These are phyloP conservation scores for Capronia epimyces DNA, from an alignment of 2,329 filamentous ascomycete species.

Conservation along the genomic window DNA sequence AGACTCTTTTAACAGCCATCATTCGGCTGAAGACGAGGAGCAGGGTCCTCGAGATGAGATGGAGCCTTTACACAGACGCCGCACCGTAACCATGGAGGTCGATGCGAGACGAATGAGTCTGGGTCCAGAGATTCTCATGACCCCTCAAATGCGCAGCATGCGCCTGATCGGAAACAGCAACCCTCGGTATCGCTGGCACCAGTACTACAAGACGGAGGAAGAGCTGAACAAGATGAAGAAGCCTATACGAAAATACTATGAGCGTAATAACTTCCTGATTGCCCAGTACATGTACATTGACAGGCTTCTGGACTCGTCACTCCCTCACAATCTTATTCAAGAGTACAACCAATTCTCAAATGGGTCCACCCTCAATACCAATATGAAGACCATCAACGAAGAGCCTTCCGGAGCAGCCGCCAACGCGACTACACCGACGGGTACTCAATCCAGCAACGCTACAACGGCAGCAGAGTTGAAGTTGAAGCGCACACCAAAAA, in stretches of 20 bases:
- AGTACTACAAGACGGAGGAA: conserved; percentile 76
- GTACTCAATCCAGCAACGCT: conserved; percentile 21
- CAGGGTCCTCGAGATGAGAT: conserved; percentile 10
- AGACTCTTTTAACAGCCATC: conserved; percentile 21
- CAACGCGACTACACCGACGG: conserved; percentile 19
- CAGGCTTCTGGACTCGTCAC: conserved; percentile 77
- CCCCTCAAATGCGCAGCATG: conserved; percentile 53
- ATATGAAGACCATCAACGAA: conserved; percentile 69
- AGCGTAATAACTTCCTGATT: conserved; percentile 80
- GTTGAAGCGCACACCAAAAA: conserved; percentile 74
- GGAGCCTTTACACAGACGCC: conserved; percentile 24
- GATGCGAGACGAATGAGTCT: conserved; percentile 23
- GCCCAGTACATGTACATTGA: conserved; percentile 94
- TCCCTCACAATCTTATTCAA: conserved; percentile 86
- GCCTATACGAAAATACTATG: conserved; percentile 76
- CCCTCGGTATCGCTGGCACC: conserved; percentile 76
- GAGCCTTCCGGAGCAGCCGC: conserved; percentile 45
- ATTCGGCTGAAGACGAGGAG: conserved; percentile 25
- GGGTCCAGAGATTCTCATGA: conserved; percentile 29
- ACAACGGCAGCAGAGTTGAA: conserved; percentile 34
- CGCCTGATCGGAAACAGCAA: conserved; percentile 84
- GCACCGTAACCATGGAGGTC: conserved; percentile 12
- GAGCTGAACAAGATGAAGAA: conserved; percentile 67
- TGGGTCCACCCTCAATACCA: conserved; percentile 51
- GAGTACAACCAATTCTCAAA: conserved; percentile 68